phyloP scores from a whole-genome alignment of 371 early-diverging fungal genomes.

The Mucor plumbeus region DNA sequence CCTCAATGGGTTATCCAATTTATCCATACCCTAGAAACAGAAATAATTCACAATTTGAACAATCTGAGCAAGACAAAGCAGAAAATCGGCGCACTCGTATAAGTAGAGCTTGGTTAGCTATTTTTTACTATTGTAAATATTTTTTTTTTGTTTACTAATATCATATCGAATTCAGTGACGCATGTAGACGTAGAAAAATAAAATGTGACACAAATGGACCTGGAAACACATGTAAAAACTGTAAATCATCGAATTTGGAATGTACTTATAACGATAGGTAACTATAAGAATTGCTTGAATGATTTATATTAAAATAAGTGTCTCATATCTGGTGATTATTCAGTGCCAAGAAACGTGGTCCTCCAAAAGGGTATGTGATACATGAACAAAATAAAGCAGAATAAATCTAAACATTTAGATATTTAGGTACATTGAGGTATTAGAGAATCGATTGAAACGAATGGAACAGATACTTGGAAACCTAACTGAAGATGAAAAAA shows the following conservation, averaged over 20 bases:
- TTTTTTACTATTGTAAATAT: too few relatives aligned
- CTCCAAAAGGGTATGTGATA: constrained; percentile 58
- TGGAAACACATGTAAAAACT: constrained; percentile 34
- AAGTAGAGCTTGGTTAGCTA: constrained; percentile 48
- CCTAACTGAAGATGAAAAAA: constrained; percentile 1
- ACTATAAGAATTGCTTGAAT: background rate
- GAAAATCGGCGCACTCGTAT: constrained; percentile 43
- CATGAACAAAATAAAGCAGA: background rate
- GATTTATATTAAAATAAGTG: background rate
- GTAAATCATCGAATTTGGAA: constrained; percentile 25
- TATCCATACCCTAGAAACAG: constrained; percentile 9
- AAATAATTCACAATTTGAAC: background rate
- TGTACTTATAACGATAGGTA: constrained; percentile 46
- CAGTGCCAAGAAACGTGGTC: constrained; percentile 58
- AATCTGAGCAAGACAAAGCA: constrained; percentile 12
- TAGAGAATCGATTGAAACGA: constrained; percentile 68
- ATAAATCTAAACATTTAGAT: background rate
- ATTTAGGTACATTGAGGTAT: constrained; percentile 62
- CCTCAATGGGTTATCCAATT: constrained; percentile 11
- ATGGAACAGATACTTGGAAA: constrained; percentile 68
- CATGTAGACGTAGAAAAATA: constrained; percentile 41
- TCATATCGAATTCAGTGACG: constrained; percentile 25
- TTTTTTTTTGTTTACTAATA: background rate
- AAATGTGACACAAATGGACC: constrained; percentile 33
- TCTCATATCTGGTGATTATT: background rate